Conservation (phyloP, 768 basidiomycete species). For the Phaeotremella skinneri region DNA sequence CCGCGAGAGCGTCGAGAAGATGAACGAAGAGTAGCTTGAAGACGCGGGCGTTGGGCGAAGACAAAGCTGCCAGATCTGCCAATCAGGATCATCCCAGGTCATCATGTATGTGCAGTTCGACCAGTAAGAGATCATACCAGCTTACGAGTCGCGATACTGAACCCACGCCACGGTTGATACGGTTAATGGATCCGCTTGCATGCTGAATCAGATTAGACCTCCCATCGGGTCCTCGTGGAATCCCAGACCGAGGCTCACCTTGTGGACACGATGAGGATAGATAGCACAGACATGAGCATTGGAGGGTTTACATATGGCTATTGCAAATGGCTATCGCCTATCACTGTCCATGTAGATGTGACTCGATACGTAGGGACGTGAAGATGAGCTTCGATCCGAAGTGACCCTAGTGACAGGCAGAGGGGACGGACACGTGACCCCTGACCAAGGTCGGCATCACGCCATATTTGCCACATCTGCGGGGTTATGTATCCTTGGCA, state of each 20-base stretch:
- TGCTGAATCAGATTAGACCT: background rate
- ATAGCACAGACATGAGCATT: background rate
- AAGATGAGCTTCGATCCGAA: too few species aligned
- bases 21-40: background rate
- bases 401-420: too few species aligned
- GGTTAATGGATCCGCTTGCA: background rate
- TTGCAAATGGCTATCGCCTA: too few species aligned
- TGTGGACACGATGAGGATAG: background rate
- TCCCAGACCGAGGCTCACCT: background rate
- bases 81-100: background rate
- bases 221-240: background rate
- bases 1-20: background rate
- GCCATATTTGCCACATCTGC: background rate
- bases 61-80: background rate
- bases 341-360: background rate
- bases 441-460: background rate
- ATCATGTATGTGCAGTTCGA: background rate
- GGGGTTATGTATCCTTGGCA: background rate
- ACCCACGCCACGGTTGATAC: background rate
- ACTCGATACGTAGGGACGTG: background rate
- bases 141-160: background rate
- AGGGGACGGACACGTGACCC: background rate
- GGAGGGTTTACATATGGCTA: background rate
- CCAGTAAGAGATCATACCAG: background rate
- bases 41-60: background rate